Conservation (phyloP, 768 basidiomycete species). For the Leccinum aurantiacum region DNA sequence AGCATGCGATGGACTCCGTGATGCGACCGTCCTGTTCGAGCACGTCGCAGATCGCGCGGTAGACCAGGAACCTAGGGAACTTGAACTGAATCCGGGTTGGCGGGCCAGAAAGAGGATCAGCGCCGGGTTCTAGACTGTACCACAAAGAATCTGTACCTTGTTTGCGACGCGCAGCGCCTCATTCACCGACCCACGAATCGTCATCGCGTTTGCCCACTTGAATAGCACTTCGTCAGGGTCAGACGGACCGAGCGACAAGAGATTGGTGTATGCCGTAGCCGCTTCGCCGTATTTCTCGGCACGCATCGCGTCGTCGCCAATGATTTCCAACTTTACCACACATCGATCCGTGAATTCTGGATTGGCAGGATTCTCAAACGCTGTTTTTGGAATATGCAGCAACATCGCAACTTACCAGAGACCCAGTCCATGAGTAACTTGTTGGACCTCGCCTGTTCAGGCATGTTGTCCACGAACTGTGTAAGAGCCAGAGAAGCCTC, state of each 20-base stretch:
- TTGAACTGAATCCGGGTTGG: background rate
- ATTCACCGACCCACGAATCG: background rate
- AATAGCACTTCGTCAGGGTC: background rate
- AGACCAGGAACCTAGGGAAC: background rate
- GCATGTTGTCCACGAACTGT: background rate
- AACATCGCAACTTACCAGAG: background rate
- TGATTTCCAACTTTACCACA: background rate
- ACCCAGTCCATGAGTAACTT: background rate
- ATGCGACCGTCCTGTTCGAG: background rate
- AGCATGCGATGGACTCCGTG: background rate
- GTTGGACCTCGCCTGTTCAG: background rate
- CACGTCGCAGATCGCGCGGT: background rate
- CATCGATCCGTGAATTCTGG: background rate
- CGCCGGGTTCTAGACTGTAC: background rate
- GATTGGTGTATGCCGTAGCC: background rate
- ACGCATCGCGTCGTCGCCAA: background rate
- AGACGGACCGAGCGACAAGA: background rate
- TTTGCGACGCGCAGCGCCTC: background rate
- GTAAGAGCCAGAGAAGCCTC: background rate
- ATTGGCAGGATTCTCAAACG: background rate
- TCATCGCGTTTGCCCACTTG: background rate
- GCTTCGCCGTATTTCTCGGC: background rate
- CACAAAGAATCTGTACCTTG: background rate
- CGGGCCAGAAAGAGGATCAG: background rate
- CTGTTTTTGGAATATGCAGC: background rate